phyloP scores from a whole-genome alignment of 805 yeast species.

The Yueomyces sp. region DNA sequence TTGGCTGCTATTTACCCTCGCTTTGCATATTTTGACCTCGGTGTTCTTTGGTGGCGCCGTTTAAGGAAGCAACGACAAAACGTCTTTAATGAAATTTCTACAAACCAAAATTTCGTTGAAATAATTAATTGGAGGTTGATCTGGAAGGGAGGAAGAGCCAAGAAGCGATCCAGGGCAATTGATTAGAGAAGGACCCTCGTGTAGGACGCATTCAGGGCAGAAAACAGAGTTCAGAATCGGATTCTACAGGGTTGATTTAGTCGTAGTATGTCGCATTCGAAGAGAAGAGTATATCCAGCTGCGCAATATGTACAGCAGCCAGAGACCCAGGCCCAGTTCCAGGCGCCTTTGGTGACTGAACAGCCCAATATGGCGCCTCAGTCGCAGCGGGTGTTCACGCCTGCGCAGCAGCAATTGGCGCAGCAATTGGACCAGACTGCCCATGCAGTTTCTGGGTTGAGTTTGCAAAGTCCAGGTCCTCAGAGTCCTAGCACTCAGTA shows the following conservation, averaged over 20 bases:
- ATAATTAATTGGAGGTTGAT: too few species aligned
- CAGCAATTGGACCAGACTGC: slow-evolving; percentile 23
- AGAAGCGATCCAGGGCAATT: too few species aligned
- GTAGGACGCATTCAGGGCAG: too few species aligned
- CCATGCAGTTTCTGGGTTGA: slow-evolving; percentile 14
- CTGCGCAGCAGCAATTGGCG: slow-evolving; percentile 17
- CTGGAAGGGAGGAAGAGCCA: too few species aligned
- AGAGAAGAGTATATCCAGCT: slow-evolving; percentile 34
- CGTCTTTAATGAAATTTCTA: too few species aligned
- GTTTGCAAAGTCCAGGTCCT: slow-evolving; percentile 4
- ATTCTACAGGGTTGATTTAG: background rate
- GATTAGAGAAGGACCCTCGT: too few species aligned
- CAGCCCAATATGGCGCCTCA: slow-evolving; percentile 3
- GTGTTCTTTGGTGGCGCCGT: too few species aligned
- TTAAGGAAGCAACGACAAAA: too few species aligned
- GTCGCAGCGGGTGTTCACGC: slow-evolving; percentile 13
- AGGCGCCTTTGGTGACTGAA: slow-evolving; percentile 1
- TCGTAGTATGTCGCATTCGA: slow-evolving; percentile 23
- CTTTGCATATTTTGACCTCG: too few species aligned
- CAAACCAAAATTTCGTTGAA: too few species aligned
- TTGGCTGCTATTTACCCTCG: too few species aligned
- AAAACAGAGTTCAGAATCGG: background rate
- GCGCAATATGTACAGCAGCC: slow-evolving; percentile 7
- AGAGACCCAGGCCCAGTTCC: background rate
- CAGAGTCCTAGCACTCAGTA: slow-evolving; percentile 2